phyloP scores from a whole-genome alignment of 164 flowering plant genomes.

The Aristolochia californica region DNA sequence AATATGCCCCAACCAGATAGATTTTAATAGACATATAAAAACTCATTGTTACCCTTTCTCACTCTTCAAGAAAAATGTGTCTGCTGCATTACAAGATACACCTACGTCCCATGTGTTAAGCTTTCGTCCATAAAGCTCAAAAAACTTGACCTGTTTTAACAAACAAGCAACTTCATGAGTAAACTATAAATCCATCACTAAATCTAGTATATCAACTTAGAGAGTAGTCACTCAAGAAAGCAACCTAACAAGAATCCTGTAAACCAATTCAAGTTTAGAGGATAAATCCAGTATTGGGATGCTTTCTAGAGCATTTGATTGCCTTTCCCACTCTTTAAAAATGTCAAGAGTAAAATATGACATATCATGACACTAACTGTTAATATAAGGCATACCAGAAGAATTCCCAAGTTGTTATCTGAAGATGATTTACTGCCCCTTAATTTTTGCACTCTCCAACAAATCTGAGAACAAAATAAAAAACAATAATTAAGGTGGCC shows the following conservation, averaged over 20 bases:
- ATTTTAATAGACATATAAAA: not conserved
- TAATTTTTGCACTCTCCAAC: slow-evolving; percentile 31
- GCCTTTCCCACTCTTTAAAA: too few species aligned
- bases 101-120: slow-evolving; percentile 83
- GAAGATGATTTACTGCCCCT: slow-evolving; percentile 24
- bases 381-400: slow-evolving; percentile 44
- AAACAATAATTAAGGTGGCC: too few species aligned
- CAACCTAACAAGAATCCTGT: too few species aligned
- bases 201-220: too few species aligned
- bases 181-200: not conserved
- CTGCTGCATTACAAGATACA: slow-evolving; percentile 61
- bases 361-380: too few species aligned
- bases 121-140: slow-evolving; percentile 86
- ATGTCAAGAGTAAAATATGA: too few species aligned
- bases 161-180: not conserved
- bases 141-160: slow-evolving; percentile 55
- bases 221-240: too few species aligned
- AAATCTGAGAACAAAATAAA: slow-evolving; percentile 9
- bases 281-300: too few species aligned
- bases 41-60: slow-evolving; percentile 47
- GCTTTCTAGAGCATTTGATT: too few species aligned
- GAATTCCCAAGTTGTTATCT: slow-evolving; percentile 80
- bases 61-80: slow-evolving; percentile 60
- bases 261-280: too few species aligned
- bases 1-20: not conserved